phyloP scores from a whole-genome alignment of 2,329 filamentous ascomycete species.

The Diaporthe citriasiana region DNA sequence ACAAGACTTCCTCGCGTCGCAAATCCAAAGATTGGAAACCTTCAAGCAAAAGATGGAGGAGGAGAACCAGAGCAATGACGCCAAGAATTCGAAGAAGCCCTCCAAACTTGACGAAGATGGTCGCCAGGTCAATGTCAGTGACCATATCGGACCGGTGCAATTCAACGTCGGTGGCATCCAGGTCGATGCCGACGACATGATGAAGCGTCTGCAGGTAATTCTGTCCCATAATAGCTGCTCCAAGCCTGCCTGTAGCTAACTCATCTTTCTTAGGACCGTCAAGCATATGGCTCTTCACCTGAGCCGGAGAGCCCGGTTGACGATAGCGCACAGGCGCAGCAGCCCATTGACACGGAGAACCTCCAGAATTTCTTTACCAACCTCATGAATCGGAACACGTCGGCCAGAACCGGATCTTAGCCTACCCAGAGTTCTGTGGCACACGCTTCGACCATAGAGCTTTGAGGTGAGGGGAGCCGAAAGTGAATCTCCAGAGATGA shows the following conservation, averaged over 20 bases:
- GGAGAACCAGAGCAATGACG: slow-evolving; percentile 54
- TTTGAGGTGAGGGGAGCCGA: background rate
- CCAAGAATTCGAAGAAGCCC: slow-evolving; percentile 66
- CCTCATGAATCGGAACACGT: slow-evolving; percentile 68
- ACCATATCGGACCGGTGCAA: slow-evolving; percentile 93
- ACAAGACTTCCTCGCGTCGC: slow-evolving; percentile 82
- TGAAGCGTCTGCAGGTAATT: slow-evolving; percentile 84
- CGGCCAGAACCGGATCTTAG: slow-evolving; percentile 43
- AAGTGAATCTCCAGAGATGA: background rate
- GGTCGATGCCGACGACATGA: slow-evolving; percentile 93
- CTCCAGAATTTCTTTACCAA: slow-evolving; percentile 72
- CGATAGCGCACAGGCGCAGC: slow-evolving; percentile 47
- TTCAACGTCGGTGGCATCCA: slow-evolving; percentile 99
- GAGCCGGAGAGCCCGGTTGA: slow-evolving; percentile 58
- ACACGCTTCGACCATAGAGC: background rate
- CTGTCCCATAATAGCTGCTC: background rate
- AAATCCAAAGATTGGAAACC: slow-evolving; percentile 81
- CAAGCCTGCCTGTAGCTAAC: background rate
- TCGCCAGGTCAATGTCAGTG: slow-evolving; percentile 67
- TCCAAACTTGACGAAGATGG: slow-evolving; percentile 51
- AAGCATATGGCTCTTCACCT: slow-evolving; percentile 64
- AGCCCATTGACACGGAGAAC: slow-evolving; percentile 68
- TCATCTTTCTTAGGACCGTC: slow-evolving; percentile 66
- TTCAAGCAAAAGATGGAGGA: slow-evolving; percentile 71
- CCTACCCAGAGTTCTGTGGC: background rate